These are phyloP conservation scores for Microglena sp. DNA, from an alignment of 139 green algal species.

Conservation along the genomic window DNA sequence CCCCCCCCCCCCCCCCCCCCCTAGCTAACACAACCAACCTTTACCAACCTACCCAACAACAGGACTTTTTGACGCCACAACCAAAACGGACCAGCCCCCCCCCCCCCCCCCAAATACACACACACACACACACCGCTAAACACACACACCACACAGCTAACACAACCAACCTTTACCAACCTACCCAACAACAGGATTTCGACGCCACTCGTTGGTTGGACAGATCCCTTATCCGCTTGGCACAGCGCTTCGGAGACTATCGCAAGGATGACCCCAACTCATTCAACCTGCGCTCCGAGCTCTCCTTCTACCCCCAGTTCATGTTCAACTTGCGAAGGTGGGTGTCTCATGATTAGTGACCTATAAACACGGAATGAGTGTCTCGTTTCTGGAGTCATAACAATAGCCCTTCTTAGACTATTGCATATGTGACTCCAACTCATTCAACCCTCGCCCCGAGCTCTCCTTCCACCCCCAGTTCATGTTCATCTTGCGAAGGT, in stretches of 20 bases:
- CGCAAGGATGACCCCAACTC: constrained; percentile 84
- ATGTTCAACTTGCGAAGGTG: constrained; percentile 93
- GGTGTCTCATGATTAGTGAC: no score
- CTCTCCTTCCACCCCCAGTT: constrained; percentile 96
- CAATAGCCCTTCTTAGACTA: constrained; percentile 26
- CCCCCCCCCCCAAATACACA: no score
- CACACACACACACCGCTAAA: no score
- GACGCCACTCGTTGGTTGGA: constrained; percentile 92
- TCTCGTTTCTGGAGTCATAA: no score
- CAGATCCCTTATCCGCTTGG: constrained; percentile 68
- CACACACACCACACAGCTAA: no score
- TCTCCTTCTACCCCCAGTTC: constrained; percentile 96
- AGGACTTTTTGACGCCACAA: no score
- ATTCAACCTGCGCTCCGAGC: constrained; percentile 78
- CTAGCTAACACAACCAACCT: no score
- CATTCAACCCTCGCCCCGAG: constrained; percentile 78
- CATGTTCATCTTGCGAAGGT: constrained; percentile 94
- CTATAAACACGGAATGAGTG: no score
- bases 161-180: no score
- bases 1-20: no score
- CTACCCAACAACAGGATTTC: constrained; percentile 83
- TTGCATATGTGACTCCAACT: constrained; percentile 82
- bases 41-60: no score
- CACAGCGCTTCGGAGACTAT: constrained; percentile 34
- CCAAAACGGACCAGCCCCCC: no score